Conservation (phyloP, 2,329 filamentous ascomycete species). For the Ophiostoma piceae region DNA sequence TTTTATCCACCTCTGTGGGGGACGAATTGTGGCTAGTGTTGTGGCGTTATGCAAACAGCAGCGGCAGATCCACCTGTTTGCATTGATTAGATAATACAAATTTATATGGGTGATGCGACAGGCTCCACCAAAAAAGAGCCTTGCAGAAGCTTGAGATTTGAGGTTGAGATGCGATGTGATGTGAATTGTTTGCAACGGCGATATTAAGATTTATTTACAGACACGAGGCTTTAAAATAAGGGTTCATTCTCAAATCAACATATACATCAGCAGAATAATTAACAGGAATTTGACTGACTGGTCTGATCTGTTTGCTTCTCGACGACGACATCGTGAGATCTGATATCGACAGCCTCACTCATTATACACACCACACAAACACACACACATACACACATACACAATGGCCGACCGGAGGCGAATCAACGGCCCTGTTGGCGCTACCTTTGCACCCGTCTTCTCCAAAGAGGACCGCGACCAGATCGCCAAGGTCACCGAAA, state of each 20-base stretch:
- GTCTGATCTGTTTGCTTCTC: background rate
- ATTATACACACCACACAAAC: background rate
- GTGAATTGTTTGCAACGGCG: background rate
- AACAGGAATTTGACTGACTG: background rate
- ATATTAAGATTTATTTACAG: background rate
- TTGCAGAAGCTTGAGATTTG: conserved; percentile 12
- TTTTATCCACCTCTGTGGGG: conserved; percentile 22
- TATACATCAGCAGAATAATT: background rate
- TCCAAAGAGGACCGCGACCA: conserved; percentile 37
- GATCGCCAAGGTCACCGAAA: conserved; percentile 39
- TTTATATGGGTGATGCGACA: background rate
- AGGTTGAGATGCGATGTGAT: background rate
- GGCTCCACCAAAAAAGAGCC: conserved; percentile 15
- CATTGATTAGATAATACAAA: background rate
- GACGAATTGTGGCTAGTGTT: conserved; percentile 12
- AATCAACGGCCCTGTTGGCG: conserved; percentile 78
- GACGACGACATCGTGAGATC: background rate
- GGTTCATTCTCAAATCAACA: background rate
- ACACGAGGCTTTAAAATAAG: background rate
- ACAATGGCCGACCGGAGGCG: conserved; percentile 78
- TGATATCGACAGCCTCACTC: background rate
- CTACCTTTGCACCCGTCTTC: conserved; percentile 68
- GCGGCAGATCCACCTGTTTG: background rate
- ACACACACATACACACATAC: conserved; percentile 8
- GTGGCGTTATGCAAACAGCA: conserved; percentile 14